Evolutionary conservation across 1,284 basidiomycete species (phyloP).

Genomic region (Naganishia cerealis): DNA sequence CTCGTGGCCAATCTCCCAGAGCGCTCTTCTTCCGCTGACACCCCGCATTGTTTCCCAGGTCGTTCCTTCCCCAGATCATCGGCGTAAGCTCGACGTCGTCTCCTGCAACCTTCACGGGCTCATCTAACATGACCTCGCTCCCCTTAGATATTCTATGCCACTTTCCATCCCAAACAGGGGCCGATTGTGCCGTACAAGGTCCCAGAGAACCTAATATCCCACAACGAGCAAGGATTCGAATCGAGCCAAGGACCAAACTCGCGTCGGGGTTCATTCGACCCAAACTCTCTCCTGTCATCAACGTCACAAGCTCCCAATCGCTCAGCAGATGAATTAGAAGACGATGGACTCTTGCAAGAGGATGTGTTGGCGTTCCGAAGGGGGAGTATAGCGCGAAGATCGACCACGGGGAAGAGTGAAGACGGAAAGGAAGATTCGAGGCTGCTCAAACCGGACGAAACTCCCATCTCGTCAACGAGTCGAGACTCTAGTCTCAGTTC

Average conservation of each 20-base stretch:
- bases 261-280: neutral
- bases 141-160: constrained; percentile 53
- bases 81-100: constrained; percentile 42
- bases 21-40: neutral
- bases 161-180: constrained; percentile 51
- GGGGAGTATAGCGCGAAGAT: neutral
- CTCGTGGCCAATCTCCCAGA: neutral
- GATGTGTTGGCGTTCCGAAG: neutral
- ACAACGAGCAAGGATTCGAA: constrained; percentile 16
- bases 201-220: constrained; percentile 53
- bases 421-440: neutral
- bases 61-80: constrained; percentile 53
- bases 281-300: neutral
- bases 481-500: neutral
- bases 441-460: neutral
- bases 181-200: constrained; percentile 53
- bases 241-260: neutral
- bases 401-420: neutral
- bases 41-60: constrained; percentile 21
- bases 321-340: neutral
- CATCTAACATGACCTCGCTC: constrained; percentile 11
- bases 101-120: neutral
- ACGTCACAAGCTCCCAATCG: neutral
- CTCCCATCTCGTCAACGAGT: constrained; percentile 3
- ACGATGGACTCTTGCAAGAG: neutral